A percentile compares a stretch with the other conserved stretches of the same genome.
Evolutionary conservation across 345 rosid species (phyloP).

Genomic region (Theobroma cacao): DNA sequence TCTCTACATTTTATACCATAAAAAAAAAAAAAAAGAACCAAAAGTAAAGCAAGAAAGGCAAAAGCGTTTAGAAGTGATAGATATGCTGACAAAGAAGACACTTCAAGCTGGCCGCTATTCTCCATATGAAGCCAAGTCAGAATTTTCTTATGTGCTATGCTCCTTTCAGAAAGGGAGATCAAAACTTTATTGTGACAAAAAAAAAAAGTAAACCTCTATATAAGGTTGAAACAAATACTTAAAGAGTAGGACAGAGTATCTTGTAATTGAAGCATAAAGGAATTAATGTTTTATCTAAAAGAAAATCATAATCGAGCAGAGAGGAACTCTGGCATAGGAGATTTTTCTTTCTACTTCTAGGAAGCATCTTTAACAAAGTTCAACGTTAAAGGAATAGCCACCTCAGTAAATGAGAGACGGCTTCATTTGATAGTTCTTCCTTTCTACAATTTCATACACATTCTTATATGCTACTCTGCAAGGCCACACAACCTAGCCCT

Average conservation of each 20-base stretch:
- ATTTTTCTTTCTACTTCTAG: too few relatives aligned
- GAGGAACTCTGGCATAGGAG: too few relatives aligned
- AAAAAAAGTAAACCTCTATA: not conserved
- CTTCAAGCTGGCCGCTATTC: not conserved
- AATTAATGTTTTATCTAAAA: not conserved
- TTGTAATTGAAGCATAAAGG: not conserved
- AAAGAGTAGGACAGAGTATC: not conserved
- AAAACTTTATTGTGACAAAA: not conserved
- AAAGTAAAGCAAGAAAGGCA: not conserved
- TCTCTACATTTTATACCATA: not conserved
- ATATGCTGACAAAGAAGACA: not conserved
- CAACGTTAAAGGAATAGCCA: conserved; percentile 25
- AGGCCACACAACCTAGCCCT: not conserved
- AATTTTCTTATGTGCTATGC: not conserved
- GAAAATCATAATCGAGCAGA: not conserved
- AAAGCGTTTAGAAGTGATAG: not conserved
- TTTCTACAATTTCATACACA: not conserved
- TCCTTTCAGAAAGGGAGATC: not conserved
- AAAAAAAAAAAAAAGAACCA: not conserved
- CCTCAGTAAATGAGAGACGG: not conserved
- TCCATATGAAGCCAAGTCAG: not conserved
- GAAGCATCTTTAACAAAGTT: not conserved
- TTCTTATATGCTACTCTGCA: not conserved
- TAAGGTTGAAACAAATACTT: not conserved
- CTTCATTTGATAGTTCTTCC: not conserved